phyloP scores from a whole-genome alignment of 2,329 filamentous ascomycete species.

The Cladosporium velox region DNA sequence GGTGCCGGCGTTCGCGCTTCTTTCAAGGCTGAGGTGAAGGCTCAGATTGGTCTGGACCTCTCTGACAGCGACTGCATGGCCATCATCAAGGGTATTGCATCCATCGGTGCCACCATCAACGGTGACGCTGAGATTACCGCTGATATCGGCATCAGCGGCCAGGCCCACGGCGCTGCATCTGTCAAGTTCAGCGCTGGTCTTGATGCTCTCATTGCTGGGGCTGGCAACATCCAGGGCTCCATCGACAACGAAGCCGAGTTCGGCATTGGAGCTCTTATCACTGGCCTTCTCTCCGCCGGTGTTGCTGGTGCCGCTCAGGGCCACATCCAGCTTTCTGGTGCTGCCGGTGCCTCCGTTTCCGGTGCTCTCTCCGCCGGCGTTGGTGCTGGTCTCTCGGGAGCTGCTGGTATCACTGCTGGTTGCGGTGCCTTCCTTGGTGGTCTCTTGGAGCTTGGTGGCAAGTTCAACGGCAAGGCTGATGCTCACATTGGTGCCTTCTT shows the following conservation, averaged over 20 bases:
- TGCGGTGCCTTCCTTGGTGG: constrained; percentile 18
- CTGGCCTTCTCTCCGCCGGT: constrained; percentile 16
- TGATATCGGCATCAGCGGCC: constrained; percentile 1
- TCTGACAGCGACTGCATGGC: constrained; percentile 8
- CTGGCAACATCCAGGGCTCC: constrained; percentile 18
- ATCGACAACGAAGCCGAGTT: constrained; percentile 16
- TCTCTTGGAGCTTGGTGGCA: constrained; percentile 12
- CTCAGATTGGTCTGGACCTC: constrained; percentile 13
- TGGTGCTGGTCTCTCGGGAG: background rate
- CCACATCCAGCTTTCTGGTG: constrained; percentile 2
- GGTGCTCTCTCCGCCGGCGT: constrained; percentile 15
- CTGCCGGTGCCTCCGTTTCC: background rate
- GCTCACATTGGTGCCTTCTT: constrained; percentile 15
- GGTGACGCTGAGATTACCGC: constrained; percentile 7
- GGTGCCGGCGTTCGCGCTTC: constrained; percentile 6
- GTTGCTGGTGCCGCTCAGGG: constrained; percentile 12
- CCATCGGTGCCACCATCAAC: constrained; percentile 16
- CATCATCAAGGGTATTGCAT: constrained; percentile 17
- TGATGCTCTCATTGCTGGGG: constrained; percentile 7
- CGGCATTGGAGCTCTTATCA: constrained; percentile 17
- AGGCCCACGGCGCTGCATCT: constrained; percentile 9
- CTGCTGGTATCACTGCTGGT: constrained; percentile 5
- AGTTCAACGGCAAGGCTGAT: constrained; percentile 13
- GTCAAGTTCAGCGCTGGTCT: constrained; percentile 17
- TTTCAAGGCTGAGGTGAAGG: constrained; percentile 18